Evolutionary conservation across 2,329 filamentous ascomycete species (phyloP), one percentile per base, ranked within the genome.

Genomic region (Daldinia sp.): DNA sequence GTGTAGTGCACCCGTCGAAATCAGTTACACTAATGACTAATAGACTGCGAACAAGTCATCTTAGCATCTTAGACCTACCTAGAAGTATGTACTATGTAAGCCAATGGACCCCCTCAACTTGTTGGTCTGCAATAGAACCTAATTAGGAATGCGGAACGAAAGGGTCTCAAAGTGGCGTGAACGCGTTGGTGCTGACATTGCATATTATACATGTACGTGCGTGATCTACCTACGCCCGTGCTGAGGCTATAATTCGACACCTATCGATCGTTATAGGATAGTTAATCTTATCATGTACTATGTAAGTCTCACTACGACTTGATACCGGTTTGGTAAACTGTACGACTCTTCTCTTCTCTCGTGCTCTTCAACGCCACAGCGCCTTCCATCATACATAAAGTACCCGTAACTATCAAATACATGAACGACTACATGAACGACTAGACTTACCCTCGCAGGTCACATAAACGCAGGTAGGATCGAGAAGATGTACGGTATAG

Each of bases 301-400:
- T n/a, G 77, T 81, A 64, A 85, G 81, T 50, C 83, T 67, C 13
- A 27, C 13, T 45, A 45, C 21, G 7, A 41, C 19, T 27, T 17
- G 17, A 35, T 6, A 5, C 17, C 17, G 34, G 34, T 45, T 11
- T 45, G 13, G 11, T 25, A 21, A 13, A 23, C n/a, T 45, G 21
- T 45, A 45, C 19, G 19, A n/a, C 21, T 27, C 21, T 45, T 8
- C 13, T n/a, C n/a, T n/a, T n/a, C n/a, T n/a, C n/a, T n/a, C n/a
- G n/a, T n/a, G n/a, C 9, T 21, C 11, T 21, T 45, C 3, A 13
- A 45, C 21, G 27, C 7, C 25, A 4, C 13, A 27, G 21, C 10
- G 21, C 21, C 39, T 27, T 25, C 9, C 15, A 45, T 3, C n/a
- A 11, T 11, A 15, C 13, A n/a, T 2, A n/a, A 7, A 43, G 39